These are phyloP conservation scores for Galeopsis tetrahit DNA, from an alignment of 257 asterid genomes.

Conservation along the genomic window DNA sequence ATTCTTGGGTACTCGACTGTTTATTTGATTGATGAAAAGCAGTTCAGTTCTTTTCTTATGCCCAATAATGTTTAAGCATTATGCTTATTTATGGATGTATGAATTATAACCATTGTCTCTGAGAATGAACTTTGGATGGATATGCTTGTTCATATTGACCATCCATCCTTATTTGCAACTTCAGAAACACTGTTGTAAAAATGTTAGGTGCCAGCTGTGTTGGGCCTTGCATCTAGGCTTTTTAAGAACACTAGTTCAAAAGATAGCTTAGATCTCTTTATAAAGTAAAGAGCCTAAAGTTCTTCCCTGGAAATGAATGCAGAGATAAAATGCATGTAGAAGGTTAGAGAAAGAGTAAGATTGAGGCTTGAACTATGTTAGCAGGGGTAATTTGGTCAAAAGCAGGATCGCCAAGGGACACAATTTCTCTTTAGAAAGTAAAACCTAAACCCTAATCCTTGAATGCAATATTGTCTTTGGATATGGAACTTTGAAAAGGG, in stretches of 20 bases:
- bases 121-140: neutral
- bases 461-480: neutral
- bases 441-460: no score
- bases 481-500: constrained; percentile 10
- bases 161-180: neutral
- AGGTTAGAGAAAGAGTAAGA: neutral
- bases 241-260: neutral
- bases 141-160: neutral
- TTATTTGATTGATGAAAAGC: neutral
- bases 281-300: neutral
- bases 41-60: constrained; percentile 15
- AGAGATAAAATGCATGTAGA: neutral
- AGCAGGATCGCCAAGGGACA: no score
- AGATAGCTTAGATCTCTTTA: neutral
- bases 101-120: neutral
- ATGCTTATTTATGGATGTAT: neutral
- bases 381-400: neutral
- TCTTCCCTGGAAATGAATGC: neutral
- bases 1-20: constrained; percentile 16
- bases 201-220: neutral
- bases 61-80: neutral
- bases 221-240: neutral
- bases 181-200: neutral
- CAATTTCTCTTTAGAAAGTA: no score
- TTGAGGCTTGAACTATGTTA: neutral